Evolutionary conservation across 2,329 filamentous ascomycete genomes (phyloP), one percentile per base, ranked within the genome.

Genomic region (Gnomoniopsis sp.): DNA sequence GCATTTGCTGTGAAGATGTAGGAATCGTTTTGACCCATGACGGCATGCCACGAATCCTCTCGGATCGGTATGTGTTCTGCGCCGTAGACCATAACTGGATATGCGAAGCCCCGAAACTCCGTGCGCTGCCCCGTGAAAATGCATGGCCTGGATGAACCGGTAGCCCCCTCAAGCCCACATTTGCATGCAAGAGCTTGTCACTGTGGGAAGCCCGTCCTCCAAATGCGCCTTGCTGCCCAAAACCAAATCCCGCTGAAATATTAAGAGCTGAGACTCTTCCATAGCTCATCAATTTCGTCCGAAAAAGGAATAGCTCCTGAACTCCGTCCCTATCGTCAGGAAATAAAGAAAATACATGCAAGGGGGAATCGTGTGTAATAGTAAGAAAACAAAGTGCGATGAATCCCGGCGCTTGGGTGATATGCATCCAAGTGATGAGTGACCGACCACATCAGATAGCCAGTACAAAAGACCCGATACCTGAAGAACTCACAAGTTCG

Each of bases 61-160:
- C 43, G 21, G 30, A 36, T 33, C 22, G 30, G 19, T 47, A 26
- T 38, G 33, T 54, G 55, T 55, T 49, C 21, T 60, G 50, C 58
- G 49, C 50, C 55, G 47, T 21, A 33, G 48, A 57, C 54, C 41
- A 33, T 52, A 58, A 53, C 55, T 51, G 33, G 46, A 36, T 49
- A 55, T 61, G 59, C 59, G 55, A 52, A 57, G 51, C 43, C 55
- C 59, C 34, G 26, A 55, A 61, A 61, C 55, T 61, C 59, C 59
- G 49, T 55, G 34, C 51, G 47, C 50, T 61, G 43, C 41, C 53
- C 59, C 57, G 49, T 58, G 48, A 58, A 58, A 61, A 61, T 58
- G 59, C 51, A 41, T 58, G 55, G 51, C 57, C 51, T 53, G 46
- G 50, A 33, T 53, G 47, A 51, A 49, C 22, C 48, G 55, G 34